Base-by-base conservation (phyloP, 2,329 filamentous ascomycete genomes). In the Phaeosphaeria sp. region DNA sequence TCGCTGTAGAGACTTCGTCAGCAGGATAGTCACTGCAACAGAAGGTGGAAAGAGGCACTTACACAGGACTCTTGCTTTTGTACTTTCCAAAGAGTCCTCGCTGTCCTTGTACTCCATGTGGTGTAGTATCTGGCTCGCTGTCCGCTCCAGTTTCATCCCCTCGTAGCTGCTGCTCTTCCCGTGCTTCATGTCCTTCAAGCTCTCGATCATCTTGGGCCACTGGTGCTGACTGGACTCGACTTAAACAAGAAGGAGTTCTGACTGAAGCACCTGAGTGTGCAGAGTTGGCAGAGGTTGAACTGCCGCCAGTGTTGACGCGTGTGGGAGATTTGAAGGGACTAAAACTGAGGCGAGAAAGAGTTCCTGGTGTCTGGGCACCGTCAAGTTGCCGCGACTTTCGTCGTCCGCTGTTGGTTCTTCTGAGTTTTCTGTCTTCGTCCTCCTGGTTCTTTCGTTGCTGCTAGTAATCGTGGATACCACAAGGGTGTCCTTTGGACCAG, bases 151-250 rank as follows among this genome's bases (percentile, higher is more conserved):
- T 20, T 60, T 61, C 49, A 71, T 63, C 33, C 58, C 64, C 59
- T 75, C 69, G 68, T 74, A 69, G 45, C 64, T 68, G 59, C 57
- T 60, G 60, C 66, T 68, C 59, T 69, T 71, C 15, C 66, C 62
- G 64, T 72, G 71, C 60, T 74, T 75, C 65, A 75, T 66, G 56
- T 75, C 72, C 55, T 71, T 72, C 50, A 74, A 51, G 2, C 70
- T 64, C 56, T 75, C 72, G 66, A 75, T 73, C 71, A 75, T 74
- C 20, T 42, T 66, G 45, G 20, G 21, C 17, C 27, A 21, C 4
- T 15, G 55, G 33, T 42, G 50, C 51, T 21, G 56, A 57, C 6
- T 57, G 48, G 13, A 68, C 61, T 25, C 60, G 52, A 18, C 49
- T 55, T n/a, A 64, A 50, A 20, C 52, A 49, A 0, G 62, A 61